phyloP scores from a whole-genome alignment of 768 basidiomycete genomes.

The Mycena rosella region DNA sequence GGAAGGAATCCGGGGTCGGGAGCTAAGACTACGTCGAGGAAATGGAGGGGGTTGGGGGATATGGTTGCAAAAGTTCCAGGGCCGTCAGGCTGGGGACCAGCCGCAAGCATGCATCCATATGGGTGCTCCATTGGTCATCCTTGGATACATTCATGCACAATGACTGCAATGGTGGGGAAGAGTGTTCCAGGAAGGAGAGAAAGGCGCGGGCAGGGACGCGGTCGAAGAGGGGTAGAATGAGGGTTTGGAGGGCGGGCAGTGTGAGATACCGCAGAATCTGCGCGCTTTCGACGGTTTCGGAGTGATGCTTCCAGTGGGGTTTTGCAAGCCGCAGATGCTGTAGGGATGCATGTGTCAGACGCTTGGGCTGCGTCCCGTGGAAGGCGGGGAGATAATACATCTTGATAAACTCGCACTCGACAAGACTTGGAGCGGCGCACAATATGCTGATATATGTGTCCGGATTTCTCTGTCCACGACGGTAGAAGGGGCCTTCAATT shows the following conservation, averaged over 20 bases:
- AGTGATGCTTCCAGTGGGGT: no score
- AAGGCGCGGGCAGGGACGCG: background rate
- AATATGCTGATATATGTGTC: background rate
- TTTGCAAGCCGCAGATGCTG: background rate
- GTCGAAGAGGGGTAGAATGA: background rate
- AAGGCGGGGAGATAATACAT: no score
- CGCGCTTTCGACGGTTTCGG: no score
- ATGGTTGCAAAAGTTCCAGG: background rate
- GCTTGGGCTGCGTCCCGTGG: no score
- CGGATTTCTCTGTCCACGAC: background rate
- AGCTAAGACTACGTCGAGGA: background rate
- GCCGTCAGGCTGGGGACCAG: slow-evolving; percentile 1
- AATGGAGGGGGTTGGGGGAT: no score
- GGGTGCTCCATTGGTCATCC: no score
- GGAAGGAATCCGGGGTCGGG: background rate
- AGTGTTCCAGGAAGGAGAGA: background rate
- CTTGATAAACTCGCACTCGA: background rate
- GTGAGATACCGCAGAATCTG: background rate
- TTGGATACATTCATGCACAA: background rate
- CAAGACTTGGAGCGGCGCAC: background rate
- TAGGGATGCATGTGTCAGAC: background rate
- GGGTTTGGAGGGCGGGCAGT: background rate
- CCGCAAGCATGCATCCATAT: no score
- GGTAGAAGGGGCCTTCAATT: background rate
- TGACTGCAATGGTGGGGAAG: slow-evolving; percentile 10